Conservation (phyloP, 2,329 filamentous ascomycete genomes). For the Diaporthe humulicola region DNA sequence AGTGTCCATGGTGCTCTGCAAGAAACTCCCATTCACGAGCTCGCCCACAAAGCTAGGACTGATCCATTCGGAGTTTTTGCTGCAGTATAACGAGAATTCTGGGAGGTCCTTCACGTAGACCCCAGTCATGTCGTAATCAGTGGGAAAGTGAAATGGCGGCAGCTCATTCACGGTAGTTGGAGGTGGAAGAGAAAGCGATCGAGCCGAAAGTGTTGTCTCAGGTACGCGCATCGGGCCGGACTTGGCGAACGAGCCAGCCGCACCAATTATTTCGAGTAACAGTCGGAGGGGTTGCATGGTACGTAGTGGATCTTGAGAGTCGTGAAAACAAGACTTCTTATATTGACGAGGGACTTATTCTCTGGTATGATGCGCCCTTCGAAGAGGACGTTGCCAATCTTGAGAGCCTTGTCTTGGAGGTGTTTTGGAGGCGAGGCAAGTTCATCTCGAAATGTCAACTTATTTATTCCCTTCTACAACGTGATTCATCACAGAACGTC, state of each 20-base stretch:
- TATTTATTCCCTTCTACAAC: not conserved
- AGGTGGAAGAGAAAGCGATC: not conserved
- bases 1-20: not conserved
- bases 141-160: not conserved
- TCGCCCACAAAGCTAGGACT: not conserved
- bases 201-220: not conserved
- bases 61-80: not conserved
- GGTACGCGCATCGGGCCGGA: not conserved
- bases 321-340: not conserved
- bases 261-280: not conserved
- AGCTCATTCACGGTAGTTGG: not conserved
- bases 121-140: not conserved
- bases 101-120: not conserved
- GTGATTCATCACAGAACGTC: not conserved
- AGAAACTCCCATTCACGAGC: not conserved
- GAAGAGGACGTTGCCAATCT: not conserved
- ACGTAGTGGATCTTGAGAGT: fast-evolving
- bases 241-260: not conserved
- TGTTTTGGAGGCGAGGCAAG: not conserved
- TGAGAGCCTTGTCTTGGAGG: fast-evolving
- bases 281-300: not conserved
- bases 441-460: not conserved
- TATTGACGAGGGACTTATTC: not conserved
- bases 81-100: not conserved
- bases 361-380: not conserved